phyloP scores from a whole-genome alignment of 768 basidiomycete species.

The Collybia mongolica region DNA sequence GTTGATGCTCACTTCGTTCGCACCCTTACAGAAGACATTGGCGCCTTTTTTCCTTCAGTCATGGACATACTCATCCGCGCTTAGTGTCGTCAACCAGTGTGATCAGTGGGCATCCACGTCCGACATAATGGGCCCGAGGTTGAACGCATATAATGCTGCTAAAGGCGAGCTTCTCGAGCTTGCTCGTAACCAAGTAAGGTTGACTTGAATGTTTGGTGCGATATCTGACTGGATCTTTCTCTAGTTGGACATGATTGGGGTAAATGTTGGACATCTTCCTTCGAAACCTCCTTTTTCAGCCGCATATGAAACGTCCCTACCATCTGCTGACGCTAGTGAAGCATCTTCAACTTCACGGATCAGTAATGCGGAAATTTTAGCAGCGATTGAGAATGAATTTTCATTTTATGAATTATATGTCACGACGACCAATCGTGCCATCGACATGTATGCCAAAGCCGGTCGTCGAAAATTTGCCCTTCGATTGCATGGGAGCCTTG shows the following conservation, averaged over 20 bases:
- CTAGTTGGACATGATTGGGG: constrained; percentile 86
- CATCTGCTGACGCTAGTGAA: constrained; percentile 12
- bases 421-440: constrained; percentile 72
- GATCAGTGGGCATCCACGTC: constrained; percentile 63
- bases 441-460: constrained; percentile 82
- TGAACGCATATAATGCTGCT: constrained; percentile 62
- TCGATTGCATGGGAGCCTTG: constrained; percentile 81
- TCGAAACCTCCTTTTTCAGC: constrained; percentile 68
- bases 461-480: constrained; percentile 84
- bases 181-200: constrained; percentile 77
- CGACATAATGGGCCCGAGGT: constrained; percentile 43
- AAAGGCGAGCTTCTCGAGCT: constrained; percentile 90
- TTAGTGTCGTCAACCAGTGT: constrained; percentile 80
- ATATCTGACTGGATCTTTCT: constrained; percentile 2
- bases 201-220: neutral
- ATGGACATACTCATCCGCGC: constrained; percentile 90
- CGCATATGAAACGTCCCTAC: constrained; percentile 26
- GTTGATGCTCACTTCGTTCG: neutral
- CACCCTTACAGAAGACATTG: constrained; percentile 29
- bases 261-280: constrained; percentile 72
- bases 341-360: constrained; percentile 35
- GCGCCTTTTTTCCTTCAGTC: constrained; percentile 81
- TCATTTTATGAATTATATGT: constrained; percentile 80
- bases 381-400: constrained; percentile 52
- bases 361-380: constrained; percentile 59